Evolutionary conservation across 2,329 filamentous ascomycete genomes (phyloP).

Genomic region (Aspergillus sclerotialis): DNA sequence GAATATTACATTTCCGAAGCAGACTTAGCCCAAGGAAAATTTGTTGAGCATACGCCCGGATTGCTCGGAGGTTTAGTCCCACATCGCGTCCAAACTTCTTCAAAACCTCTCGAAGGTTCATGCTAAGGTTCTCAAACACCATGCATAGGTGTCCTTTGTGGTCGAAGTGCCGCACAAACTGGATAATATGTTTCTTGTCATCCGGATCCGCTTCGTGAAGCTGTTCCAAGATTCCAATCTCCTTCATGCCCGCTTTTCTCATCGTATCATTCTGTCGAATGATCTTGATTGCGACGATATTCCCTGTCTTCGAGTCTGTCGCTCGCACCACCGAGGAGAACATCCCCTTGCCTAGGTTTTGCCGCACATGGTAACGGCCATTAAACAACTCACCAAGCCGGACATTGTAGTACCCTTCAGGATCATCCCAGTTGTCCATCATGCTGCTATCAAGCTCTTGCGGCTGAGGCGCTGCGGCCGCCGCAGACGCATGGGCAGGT

Average conservation of each 20-base stretch:
- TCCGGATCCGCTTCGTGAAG: conserved; percentile 79
- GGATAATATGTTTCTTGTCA: conserved; percentile 85
- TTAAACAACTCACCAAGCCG: conserved; percentile 86
- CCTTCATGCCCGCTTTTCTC: conserved; percentile 83
- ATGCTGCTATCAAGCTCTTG: conserved; percentile 64
- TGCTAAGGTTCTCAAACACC: conserved; percentile 87
- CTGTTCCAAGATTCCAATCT: conserved; percentile 87
- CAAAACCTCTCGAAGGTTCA: conserved; percentile 87
- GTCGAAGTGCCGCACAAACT: conserved; percentile 79
- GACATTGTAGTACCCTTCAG: conserved; percentile 93
- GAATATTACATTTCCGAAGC: conserved; percentile 83
- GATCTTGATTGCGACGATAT: conserved; percentile 91
- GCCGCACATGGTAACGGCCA: conserved; percentile 80
- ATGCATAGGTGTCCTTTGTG: conserved; percentile 94
- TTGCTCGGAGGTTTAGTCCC: conserved; percentile 81
- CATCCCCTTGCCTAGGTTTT: conserved; percentile 85
- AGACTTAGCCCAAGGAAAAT: conserved; percentile 86
- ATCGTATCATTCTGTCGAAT: conserved; percentile 94
- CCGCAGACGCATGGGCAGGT: conserved; percentile 42
- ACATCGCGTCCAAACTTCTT: conserved; percentile 95
- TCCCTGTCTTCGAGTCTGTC: conserved; percentile 65
- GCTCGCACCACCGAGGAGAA: conserved; percentile 95
- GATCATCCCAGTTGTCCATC: conserved; percentile 88
- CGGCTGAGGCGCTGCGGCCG: conserved; percentile 44
- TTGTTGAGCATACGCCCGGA: conserved; percentile 84